phyloP scores from a whole-genome alignment of 2,329 filamentous ascomycete genomes.

The Exserohilum turcica region DNA sequence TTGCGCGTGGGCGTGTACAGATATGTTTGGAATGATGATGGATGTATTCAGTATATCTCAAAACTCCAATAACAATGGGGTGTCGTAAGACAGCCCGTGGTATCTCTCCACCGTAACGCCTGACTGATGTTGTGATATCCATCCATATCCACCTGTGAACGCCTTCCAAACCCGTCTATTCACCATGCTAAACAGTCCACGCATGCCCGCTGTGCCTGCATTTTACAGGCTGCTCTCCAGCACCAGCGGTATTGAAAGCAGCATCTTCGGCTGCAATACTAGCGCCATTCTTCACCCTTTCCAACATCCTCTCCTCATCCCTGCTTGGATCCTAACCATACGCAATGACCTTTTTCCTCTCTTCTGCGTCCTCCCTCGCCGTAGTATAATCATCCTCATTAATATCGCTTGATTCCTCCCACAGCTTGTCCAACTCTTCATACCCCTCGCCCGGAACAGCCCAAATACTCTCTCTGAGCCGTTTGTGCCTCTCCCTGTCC shows the following conservation, averaged over 20 bases:
- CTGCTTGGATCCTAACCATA: constrained; percentile 30
- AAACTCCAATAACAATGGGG: constrained; percentile 23
- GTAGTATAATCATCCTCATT: constrained; percentile 84
- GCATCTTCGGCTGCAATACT: not conserved
- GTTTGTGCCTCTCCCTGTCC: constrained; percentile 92
- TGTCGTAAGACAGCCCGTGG: constrained; percentile 24
- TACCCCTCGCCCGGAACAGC: constrained; percentile 69
- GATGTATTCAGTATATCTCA: constrained; percentile 35
- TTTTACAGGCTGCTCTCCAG: not conserved
- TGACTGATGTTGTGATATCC: constrained; percentile 21
- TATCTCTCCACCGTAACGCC: constrained; percentile 43
- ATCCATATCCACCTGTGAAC: not conserved
- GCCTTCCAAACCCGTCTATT: constrained; percentile 2
- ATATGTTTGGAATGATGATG: constrained; percentile 43
- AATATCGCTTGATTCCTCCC: constrained; percentile 85
- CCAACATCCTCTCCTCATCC: not conserved
- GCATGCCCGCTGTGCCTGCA: not conserved
- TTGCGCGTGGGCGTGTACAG: constrained; percentile 45
- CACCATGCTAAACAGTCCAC: not conserved
- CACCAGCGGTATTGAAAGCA: not conserved
- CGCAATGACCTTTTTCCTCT: constrained; percentile 56
- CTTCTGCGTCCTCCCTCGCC: constrained; percentile 73
- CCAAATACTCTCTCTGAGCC: constrained; percentile 91
- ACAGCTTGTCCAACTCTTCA: constrained; percentile 77
- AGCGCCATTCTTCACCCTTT: not conserved